These are phyloP conservation scores for Harringtonia lauricola DNA, from an alignment of 2,329 filamentous ascomycete species.

Conservation along the genomic window DNA sequence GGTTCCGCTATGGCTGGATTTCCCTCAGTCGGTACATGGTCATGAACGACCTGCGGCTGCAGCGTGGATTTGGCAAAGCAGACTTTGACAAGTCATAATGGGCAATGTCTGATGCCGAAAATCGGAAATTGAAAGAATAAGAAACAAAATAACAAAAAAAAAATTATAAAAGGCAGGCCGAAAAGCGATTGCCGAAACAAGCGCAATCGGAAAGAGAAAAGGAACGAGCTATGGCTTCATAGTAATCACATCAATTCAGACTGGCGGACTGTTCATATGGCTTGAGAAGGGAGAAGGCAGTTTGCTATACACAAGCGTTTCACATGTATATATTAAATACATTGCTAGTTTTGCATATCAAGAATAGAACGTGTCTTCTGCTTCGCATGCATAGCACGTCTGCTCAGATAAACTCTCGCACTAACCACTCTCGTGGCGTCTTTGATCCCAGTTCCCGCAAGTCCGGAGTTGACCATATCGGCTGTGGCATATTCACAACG, in stretches of 20 bases:
- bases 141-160: neutral
- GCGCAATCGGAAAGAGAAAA: neutral
- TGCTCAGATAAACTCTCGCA: constrained; percentile 9
- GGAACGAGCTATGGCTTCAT: neutral
- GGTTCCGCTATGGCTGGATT: constrained; percentile 98
- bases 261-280: too few relatives aligned
- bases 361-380: too few relatives aligned
- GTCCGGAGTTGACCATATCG: neutral
- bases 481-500: too few relatives aligned
- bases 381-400: neutral
- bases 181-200: too few relatives aligned
- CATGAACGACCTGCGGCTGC: constrained; percentile 70
- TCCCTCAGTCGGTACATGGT: constrained; percentile 86
- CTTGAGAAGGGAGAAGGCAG: too few relatives aligned
- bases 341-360: neutral
- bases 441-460: neutral
- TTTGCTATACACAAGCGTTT: too few relatives aligned
- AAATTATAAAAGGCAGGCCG: too few relatives aligned
- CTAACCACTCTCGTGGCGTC: constrained; percentile 4
- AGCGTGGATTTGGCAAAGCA: constrained; percentile 22
- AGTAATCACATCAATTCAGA: too few relatives aligned
- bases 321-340: too few relatives aligned
- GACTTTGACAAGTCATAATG: constrained; percentile 7
- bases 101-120: neutral
- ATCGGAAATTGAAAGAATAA: neutral